phyloP scores from a whole-genome alignment of 2,329 filamentous ascomycete species.

The Ophiosphaerella korrae region DNA sequence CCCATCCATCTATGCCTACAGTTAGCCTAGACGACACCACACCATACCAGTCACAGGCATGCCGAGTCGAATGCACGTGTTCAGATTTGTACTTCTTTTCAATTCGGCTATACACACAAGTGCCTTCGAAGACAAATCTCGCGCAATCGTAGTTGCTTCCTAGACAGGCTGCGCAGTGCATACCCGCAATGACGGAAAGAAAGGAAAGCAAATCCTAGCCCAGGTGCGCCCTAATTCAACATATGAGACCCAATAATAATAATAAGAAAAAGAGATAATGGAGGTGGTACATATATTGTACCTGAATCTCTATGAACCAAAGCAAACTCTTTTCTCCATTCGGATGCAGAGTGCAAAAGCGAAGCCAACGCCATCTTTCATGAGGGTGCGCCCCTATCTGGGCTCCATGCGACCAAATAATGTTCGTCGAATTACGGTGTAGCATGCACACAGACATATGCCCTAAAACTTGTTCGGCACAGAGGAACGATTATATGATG shows the following conservation, averaged over 20 bases:
- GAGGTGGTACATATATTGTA: conserved; percentile 6
- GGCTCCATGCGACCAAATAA: conserved; percentile 24
- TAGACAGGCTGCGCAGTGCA: conserved; percentile 6
- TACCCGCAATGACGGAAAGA: conserved; percentile 2
- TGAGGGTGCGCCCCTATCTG: conserved; percentile 21
- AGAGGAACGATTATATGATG: conserved; percentile 42
- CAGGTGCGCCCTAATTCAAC: conserved; percentile 7
- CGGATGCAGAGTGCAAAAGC: conserved; percentile 6
- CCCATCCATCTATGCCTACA: conserved; percentile 2
- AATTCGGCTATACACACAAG: conserved; percentile 6
- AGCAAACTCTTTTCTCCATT: conserved; percentile 3
- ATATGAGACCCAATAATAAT: conserved; percentile 6
- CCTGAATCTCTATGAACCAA: conserved; percentile 4
- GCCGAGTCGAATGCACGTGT: not conserved
- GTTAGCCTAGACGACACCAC: not conserved
- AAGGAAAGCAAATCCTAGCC: conserved; percentile 1
- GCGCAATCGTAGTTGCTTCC: not conserved
- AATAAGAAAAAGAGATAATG: not conserved
- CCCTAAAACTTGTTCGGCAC: conserved; percentile 30
- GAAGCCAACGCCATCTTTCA: conserved; percentile 29
- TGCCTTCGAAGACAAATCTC: not conserved
- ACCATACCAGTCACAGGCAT: not conserved
- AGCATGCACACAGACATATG: conserved; percentile 36
- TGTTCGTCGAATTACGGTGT: conserved; percentile 34
- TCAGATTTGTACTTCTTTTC: conserved; percentile 4